Evolutionary conservation across 331 rosid species (phyloP), one percentile per base, ranked within the genome.

Genomic region (Erythrophleum ivorense): DNA sequence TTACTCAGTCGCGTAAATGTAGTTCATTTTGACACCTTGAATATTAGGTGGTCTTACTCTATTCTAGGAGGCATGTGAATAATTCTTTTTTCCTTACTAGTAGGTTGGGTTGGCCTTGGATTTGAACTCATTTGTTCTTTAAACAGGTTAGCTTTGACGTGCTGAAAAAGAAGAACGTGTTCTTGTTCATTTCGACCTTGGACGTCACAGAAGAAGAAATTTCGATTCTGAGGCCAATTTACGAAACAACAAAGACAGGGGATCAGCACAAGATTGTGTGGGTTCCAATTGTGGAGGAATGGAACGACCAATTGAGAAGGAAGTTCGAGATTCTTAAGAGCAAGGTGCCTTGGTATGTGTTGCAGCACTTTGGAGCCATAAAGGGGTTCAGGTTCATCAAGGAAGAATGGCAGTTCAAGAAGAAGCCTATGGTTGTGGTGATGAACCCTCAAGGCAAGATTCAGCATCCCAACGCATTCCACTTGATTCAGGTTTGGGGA

Each of bases 381-480:
- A 29, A 49, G 9, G 90, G 83, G 11, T 38, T 81, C 64, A 80
- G 73, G 73, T 80, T 60, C 76, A 78, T 89, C 3, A 84, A 82
- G 65, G 81, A 85, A 43, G 69, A 84, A 29, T 88, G 88, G 94
- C 65, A 87, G 3, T 91, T 85, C 83, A 84, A 84, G 77, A 83
- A 78, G 40, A 73, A 82, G 81, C 89, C 94, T 24, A 59, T 78
- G 49, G 40, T 85, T 41, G 90, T 88, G 55, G 68, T 71, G 59
- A 1, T 87, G 84, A 91, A 45, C 52, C 83, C 82, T 4, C 85
- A 64, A 71, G 87, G 90, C 4, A 85, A 68, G 80, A 73, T 87
- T 49, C 67, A 66, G 45, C 87, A 88, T 71, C 7, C n/a, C 2
- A 86, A 91, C 64, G 92, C 90, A 57, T 75, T 62, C 74, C 83